Percentiles rank a stretch among this genome's conserved stretches.
Evolutionary conservation across 2,329 filamentous ascomycete species (phyloP).

Genomic region (Emergomyces orientalis): DNA sequence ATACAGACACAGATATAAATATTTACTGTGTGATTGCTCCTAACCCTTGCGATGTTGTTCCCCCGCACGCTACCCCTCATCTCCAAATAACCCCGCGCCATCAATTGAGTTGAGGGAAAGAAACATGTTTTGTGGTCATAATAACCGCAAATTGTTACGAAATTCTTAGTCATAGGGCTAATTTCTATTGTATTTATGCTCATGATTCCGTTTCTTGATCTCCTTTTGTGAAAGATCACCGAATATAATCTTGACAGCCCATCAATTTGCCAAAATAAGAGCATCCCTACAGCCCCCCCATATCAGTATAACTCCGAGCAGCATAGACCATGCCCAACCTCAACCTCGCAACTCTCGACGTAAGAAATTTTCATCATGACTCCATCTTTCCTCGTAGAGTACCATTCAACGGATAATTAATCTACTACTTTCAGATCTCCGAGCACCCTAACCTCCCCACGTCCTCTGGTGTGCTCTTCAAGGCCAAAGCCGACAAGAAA

Average conservation of each 20-base stretch:
- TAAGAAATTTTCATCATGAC: neutral
- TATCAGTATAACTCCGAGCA: neutral
- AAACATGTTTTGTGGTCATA: neutral
- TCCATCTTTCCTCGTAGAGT: neutral
- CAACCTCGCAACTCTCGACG: conserved; percentile 7
- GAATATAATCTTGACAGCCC: neutral
- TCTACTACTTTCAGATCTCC: conserved; percentile 43
- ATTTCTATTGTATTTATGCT: neutral
- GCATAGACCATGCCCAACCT: neutral
- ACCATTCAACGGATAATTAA: neutral
- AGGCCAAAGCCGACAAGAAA: conserved; percentile 65
- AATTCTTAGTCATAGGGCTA: neutral
- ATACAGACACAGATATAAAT: neutral
- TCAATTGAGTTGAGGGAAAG: neutral
- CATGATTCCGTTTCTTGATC: neutral
- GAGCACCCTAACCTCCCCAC: conserved; percentile 60
- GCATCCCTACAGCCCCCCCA: neutral
- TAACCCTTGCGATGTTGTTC: neutral
- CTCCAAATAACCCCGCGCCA: neutral
- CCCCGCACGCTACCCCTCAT: neutral
- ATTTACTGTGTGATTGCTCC: neutral
- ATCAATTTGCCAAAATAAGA: neutral
- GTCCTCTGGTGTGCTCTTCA: conserved; percentile 65
- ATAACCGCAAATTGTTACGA: neutral
- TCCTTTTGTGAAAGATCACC: neutral